phyloP scores from a whole-genome alignment of 1,284 basidiomycete genomes.

The Neonothopanus nambi region DNA sequence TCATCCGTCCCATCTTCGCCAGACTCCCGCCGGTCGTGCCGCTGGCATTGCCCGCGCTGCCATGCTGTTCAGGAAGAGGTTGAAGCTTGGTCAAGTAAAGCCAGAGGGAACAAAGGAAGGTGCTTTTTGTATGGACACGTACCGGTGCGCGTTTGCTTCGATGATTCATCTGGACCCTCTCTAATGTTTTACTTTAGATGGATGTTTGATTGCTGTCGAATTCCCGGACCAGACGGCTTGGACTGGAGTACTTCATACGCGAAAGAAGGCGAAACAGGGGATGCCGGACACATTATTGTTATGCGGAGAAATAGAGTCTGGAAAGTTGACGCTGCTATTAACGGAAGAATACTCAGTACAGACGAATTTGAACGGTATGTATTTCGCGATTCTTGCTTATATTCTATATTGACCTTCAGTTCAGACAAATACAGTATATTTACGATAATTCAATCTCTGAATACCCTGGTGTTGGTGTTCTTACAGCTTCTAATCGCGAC shows the following conservation, averaged over 20 bases:
- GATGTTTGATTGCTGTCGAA: constrained; percentile 92
- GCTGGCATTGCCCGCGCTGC: constrained; percentile 69
- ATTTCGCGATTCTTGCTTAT: constrained; percentile 8
- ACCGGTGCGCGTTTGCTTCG: constrained; percentile 49
- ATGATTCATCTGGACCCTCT: background rate
- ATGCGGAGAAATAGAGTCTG: constrained; percentile 78
- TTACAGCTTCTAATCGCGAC: constrained; percentile 81
- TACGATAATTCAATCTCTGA: constrained; percentile 63
- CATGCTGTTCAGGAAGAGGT: constrained; percentile 70
- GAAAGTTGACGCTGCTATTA: constrained; percentile 63
- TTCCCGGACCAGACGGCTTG: constrained; percentile 69
- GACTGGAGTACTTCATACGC: constrained; percentile 80
- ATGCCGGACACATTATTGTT: constrained; percentile 75
- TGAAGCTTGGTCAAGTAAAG: constrained; percentile 65
- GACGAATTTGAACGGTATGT: constrained; percentile 65
- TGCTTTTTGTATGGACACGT: constrained; percentile 87
- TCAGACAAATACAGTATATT: constrained; percentile 75
- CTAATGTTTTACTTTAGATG: constrained; percentile 51
- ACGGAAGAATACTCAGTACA: constrained; percentile 66
- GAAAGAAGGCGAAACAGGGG: constrained; percentile 60
- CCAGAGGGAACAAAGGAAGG: constrained; percentile 78
- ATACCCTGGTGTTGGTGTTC: constrained; percentile 73
- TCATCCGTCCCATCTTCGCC: constrained; percentile 59
- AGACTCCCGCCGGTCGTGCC: constrained; percentile 68
- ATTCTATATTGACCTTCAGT: background rate